A percentile compares a stretch with the other conserved stretches of the same genome.
phyloP scores from a whole-genome alignment of 2,329 filamentous ascomycete genomes.

The Fragosphaeria purpurea region DNA sequence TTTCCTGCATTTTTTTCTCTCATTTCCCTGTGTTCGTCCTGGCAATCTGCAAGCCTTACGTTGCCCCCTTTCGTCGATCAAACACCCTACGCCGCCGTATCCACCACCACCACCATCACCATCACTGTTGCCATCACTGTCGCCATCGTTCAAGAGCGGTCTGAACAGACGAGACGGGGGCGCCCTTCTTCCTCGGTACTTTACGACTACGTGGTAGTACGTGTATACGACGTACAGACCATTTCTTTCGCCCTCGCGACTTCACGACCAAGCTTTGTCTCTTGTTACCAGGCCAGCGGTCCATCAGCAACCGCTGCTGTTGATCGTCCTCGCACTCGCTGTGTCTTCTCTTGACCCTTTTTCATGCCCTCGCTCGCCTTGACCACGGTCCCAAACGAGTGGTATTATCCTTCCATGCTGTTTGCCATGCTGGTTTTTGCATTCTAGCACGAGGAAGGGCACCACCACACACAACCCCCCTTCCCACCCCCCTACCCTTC shows the following conservation, averaged over 20 bases:
- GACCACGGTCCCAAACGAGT: not conserved
- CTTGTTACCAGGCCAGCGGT: not conserved
- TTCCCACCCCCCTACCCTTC: not conserved
- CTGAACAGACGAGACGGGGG: too few species aligned
- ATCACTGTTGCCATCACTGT: too few species aligned
- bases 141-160: too few species aligned
- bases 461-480: too few species aligned
- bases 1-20: not conserved
- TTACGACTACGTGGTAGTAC: too few species aligned
- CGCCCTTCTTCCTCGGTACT: too few species aligned
- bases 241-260: too few species aligned
- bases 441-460: not conserved
- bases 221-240: too few species aligned
- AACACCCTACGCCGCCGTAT: not conserved
- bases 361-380: not conserved
- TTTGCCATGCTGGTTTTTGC: not conserved
- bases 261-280: not conserved
- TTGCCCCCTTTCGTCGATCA: conserved; percentile 6
- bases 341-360: not conserved
- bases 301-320: not conserved
- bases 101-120: too few species aligned
- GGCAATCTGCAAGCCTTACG: not conserved
- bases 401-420: not conserved
- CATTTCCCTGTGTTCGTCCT: not conserved
- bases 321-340: not conserved